Conservation (phyloP, 306 rosid species). For the peach (Prunus persica) region DNA sequence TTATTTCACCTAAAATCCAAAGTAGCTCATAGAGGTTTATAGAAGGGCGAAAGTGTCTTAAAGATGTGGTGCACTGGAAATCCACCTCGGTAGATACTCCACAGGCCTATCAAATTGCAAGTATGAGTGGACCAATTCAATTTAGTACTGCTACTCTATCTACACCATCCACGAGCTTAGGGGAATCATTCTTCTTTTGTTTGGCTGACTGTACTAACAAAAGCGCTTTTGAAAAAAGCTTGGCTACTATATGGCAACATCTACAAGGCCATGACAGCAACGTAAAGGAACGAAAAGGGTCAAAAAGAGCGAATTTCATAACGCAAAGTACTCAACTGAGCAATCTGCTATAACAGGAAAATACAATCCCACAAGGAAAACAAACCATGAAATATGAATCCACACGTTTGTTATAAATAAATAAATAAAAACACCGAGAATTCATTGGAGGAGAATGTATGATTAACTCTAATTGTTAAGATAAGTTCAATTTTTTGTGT, state of each 20-base stretch:
- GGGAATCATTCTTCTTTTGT: not conserved
- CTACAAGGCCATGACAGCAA: conserved; percentile 5
- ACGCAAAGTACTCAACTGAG: not conserved
- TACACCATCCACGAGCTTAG: conserved; percentile 4
- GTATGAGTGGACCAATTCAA: conserved; percentile 15
- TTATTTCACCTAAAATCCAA: conserved; percentile 1
- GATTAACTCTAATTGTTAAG: not conserved
- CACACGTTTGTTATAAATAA: no score
- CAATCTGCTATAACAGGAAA: not conserved
- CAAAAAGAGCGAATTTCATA: not conserved
- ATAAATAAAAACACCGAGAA: not conserved
- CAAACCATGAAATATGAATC: not conserved
- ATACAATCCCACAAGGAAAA: not conserved
- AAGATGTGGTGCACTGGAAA: conserved; percentile 16
- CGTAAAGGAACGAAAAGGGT: not conserved
- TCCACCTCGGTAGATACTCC: conserved; percentile 23
- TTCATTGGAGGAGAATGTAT: not conserved
- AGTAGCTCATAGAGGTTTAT: not conserved
- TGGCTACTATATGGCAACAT: not conserved
- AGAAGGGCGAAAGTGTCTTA: not conserved
- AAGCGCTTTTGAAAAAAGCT: not conserved
- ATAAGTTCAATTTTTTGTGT: not conserved
- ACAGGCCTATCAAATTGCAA: conserved; percentile 33
- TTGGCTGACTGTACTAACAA: conserved; percentile 27
- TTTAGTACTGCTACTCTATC: conserved; percentile 8